Evolutionary conservation across 257 asterid genomes (phyloP).

Genomic region (Mitragyna speciosa): DNA sequence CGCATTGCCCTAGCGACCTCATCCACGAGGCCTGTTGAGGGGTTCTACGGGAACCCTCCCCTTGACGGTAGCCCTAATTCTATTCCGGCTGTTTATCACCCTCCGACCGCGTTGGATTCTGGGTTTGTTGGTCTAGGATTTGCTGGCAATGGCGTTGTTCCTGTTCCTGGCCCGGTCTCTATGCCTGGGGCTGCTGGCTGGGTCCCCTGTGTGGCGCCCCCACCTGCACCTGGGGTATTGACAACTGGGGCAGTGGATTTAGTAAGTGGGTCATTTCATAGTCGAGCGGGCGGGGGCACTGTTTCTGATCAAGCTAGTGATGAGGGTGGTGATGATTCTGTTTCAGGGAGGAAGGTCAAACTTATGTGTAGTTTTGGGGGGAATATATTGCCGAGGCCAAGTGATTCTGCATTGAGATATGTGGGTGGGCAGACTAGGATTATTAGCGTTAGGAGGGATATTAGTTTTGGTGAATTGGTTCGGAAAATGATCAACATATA

Average conservation of each 20-base stretch:
- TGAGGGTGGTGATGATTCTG: constrained; percentile 70
- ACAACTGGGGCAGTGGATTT: constrained; percentile 38
- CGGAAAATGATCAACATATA: constrained; percentile 61
- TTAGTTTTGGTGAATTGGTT: constrained; percentile 55
- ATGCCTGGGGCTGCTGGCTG: constrained; percentile 54
- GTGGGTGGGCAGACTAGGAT: constrained; percentile 98
- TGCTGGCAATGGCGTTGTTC: constrained; percentile 34
- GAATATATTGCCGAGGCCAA: constrained; percentile 82
- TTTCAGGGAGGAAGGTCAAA: constrained; percentile 70
- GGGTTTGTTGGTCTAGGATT: constrained; percentile 56
- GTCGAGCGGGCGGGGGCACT: constrained; percentile 35
- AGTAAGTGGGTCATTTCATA: constrained; percentile 32
- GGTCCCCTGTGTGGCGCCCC: constrained; percentile 61
- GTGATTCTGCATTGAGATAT: constrained; percentile 84
- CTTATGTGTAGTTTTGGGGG: constrained; percentile 97
- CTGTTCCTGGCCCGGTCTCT: constrained; percentile 11
- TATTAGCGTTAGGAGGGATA: constrained; percentile 64
- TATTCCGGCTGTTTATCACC: constrained; percentile 60
- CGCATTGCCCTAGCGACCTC: constrained; percentile 57
- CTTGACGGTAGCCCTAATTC: constrained; percentile 52
- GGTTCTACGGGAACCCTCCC: constrained; percentile 52
- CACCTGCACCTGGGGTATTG: constrained; percentile 36
- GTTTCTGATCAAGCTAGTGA: constrained; percentile 66
- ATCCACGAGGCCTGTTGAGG: constrained; percentile 61
- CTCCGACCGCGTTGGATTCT: constrained; percentile 44